Base-by-base conservation (phyloP, 768 basidiomycete genomes). In the Suillus subluteus region DNA sequence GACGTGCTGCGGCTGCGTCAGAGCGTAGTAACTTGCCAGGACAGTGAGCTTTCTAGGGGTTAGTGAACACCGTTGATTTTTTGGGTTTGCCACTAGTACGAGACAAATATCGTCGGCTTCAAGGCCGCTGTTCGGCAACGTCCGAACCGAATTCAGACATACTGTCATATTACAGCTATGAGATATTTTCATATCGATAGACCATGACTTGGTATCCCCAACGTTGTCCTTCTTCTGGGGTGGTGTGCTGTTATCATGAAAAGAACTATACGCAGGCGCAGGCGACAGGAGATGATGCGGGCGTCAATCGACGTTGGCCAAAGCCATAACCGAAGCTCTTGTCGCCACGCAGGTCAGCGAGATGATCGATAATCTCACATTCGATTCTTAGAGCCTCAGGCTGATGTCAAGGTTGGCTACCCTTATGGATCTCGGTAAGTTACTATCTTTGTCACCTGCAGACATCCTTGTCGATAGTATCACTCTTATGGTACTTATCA, bases 321-420 rank as follows among this genome's bases (percentile, higher is more conserved):
- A 82, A 66, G 91, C 87, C 0, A 82, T 90, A 3, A 86, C 86
- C 0, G 91, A 92, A 64, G 89, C 90, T 0, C 91, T 89, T 66
- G 81, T 92, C 4, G 90, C 85, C 1, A 76, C 71, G 5, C 83
- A 84, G 69, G 84, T 91, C 2, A 81, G 81, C 16, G 79, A 80
- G 26, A 83, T 88, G 68, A 79, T 88, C n/a, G 69, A 75, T 1
- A 71, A 68, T 5, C 69, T 87, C 13, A 40, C 12, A 58, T 61
- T 38, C 38, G 76, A 1, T 58, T 67, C 1, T 63, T 48, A 9
- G 66, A 56, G 15, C 23, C 48, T 26, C 32, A 32, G 32, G 3
- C 32, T 7, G 74, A 74, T 48, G 70, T 65, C 4, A 41, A 32
- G 16, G 69, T 70, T 2, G 8, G 65, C 48, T 69, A 68, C 26